Evolutionary conservation across 345 rosid species (phyloP).

Genomic region (Diplotaxis tenuifolia): DNA sequence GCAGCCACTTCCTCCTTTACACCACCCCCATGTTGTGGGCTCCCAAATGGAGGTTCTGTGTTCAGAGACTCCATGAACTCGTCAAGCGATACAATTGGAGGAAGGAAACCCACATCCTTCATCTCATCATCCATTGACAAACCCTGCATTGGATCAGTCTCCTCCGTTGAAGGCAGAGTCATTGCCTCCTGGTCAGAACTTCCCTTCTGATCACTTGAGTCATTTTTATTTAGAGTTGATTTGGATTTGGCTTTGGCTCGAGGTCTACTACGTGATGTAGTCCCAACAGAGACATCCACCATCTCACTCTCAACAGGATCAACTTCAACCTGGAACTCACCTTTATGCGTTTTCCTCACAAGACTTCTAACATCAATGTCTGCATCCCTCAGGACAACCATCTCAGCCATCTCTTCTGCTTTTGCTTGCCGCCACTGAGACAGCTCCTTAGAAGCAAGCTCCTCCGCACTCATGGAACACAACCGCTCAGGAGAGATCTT

Average conservation of each 20-base stretch:
- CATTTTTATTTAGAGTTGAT: conserved; percentile 37
- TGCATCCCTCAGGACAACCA: conserved; percentile 81
- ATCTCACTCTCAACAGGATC: conserved; percentile 57
- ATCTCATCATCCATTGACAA: conserved; percentile 81
- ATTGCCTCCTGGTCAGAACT: conserved; percentile 41
- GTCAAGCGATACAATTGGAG: conserved; percentile 92
- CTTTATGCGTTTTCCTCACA: conserved; percentile 97
- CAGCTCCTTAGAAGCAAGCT: conserved; percentile 96
- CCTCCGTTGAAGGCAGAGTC: conserved; percentile 62
- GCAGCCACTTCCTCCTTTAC: conserved; percentile 36
- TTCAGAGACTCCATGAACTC: conserved; percentile 93
- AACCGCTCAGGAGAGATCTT: conserved; percentile 68
- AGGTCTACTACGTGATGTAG: conserved; percentile 37
- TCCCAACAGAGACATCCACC: conserved; percentile 63
- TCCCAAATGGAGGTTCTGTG: conserved; percentile 87
- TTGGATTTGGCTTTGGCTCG: conserved; percentile 31
- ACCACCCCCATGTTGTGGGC: conserved; percentile 30
- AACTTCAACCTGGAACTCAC: conserved; percentile 86
- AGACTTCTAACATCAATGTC: conserved; percentile 73
- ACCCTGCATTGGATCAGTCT: conserved; percentile 42
- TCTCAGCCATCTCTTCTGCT: conserved; percentile 92
- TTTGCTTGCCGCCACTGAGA: conserved; percentile 96
- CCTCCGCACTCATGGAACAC: conserved; percentile 95
- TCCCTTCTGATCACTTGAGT: conserved; percentile 33
- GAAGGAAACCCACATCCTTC: conserved; percentile 80